Evolutionary conservation across 805 yeast genomes (phyloP).

Genomic region (Spathaspora gorwiae): DNA sequence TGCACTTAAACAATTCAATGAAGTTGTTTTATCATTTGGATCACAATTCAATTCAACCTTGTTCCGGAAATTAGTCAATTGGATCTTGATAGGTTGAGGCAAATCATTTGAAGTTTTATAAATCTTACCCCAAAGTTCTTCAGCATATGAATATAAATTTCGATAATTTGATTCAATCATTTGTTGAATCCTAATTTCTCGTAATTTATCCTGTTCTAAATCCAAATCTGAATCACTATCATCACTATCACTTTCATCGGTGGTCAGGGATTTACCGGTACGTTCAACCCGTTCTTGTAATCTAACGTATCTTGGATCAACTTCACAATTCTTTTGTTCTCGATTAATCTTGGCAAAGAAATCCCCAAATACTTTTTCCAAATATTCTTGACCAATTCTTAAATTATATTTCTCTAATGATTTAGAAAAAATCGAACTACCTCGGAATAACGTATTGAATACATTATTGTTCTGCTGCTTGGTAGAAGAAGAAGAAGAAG

Average conservation of each 20-base stretch:
- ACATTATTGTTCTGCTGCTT: slow-evolving; percentile 24
- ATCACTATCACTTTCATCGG: slow-evolving; percentile 12
- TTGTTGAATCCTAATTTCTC: slow-evolving; percentile 24
- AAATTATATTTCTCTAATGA: slow-evolving; percentile 73
- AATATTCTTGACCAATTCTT: slow-evolving; percentile 73
- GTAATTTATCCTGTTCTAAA: slow-evolving; percentile 28
- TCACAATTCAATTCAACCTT: slow-evolving; percentile 61
- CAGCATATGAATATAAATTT: slow-evolving; percentile 47
- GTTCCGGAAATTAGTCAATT: slow-evolving; percentile 57
- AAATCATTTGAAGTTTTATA: slow-evolving; percentile 66
- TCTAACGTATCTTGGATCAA: slow-evolving; percentile 67
- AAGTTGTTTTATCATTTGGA: slow-evolving; percentile 47
- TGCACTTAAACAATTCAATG: slow-evolving; percentile 75
- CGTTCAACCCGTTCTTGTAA: slow-evolving; percentile 25
- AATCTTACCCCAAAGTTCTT: slow-evolving; percentile 63
- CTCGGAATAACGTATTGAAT: slow-evolving; percentile 57
- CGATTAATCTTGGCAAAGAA: slow-evolving; percentile 52
- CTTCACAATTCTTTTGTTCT: slow-evolving; percentile 61
- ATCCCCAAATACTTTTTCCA: slow-evolving; percentile 69
- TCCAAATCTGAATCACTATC: slow-evolving; percentile 24
- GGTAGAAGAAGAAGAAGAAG: slow-evolving; percentile 9
- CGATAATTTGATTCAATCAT: slow-evolving; percentile 45
- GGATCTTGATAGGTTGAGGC: slow-evolving; percentile 61
- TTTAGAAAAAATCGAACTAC: slow-evolving; percentile 78
- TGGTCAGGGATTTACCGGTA: slow-evolving; percentile 15